Evolutionary conservation across 176 grass and related monocot genomes (phyloP).

Genomic region (Oropetium thomaeum): DNA sequence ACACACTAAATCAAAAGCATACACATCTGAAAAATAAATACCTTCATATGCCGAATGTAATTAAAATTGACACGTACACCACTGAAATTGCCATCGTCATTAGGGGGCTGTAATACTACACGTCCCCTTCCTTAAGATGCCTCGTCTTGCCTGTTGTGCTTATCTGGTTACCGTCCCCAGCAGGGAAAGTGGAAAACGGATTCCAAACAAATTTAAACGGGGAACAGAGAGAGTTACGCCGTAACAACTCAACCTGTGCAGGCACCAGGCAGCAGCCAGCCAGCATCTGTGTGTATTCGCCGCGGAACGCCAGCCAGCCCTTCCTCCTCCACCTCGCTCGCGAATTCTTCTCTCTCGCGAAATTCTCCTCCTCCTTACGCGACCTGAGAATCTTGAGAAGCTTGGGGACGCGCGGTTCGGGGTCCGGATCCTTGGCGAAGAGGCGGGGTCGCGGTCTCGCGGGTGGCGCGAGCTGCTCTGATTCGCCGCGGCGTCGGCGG

Average conservation of each 20-base stretch:
- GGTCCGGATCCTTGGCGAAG: background rate
- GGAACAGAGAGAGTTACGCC: slow-evolving; percentile 3
- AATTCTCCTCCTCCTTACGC: slow-evolving; percentile 17
- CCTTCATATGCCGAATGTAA: no score
- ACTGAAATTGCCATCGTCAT: background rate
- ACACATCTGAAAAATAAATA: background rate
- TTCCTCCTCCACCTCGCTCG: slow-evolving; percentile 5
- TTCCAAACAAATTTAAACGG: slow-evolving; percentile 33
- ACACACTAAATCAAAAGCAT: background rate
- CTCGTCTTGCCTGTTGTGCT: background rate
- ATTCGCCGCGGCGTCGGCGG: slow-evolving; percentile 26
- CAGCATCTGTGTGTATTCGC: slow-evolving; percentile 28
- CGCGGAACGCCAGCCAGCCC: slow-evolving; percentile 1
- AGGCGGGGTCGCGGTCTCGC: background rate
- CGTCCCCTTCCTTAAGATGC: slow-evolving; percentile 26
- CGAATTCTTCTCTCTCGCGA: slow-evolving; percentile 24
- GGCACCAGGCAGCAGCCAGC: background rate
- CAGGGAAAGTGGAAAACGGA: slow-evolving; percentile 26
- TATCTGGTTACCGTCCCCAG: slow-evolving; percentile 28
- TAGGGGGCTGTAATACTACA: background rate
- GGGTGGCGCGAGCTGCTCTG: slow-evolving; percentile 6
- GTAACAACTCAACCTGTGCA: slow-evolving; percentile 10
- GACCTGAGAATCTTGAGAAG: background rate
- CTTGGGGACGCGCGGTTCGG: background rate
- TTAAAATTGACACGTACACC: background rate